Base-by-base conservation (phyloP, 177 flowering plant genomes). In the Tripterygium wilfordii region DNA sequence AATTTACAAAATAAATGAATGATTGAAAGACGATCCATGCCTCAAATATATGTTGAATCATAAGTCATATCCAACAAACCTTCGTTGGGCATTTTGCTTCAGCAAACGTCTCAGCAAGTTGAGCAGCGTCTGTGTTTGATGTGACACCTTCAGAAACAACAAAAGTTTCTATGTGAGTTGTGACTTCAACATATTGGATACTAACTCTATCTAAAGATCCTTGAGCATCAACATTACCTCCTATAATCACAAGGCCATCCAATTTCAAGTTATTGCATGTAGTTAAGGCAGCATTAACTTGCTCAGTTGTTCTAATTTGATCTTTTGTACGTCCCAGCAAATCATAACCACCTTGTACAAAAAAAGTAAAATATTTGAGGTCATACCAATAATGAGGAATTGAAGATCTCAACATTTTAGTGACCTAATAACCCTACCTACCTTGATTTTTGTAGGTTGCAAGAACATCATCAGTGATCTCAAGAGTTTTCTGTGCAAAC, bases 41-140 rank as follows among this genome's bases (percentile, higher is more conserved):
- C n/a, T n/a, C n/a, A n/a, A n/a, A n/a, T n/a, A n/a, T n/a, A n/a
- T n/a, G n/a, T n/a, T n/a, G n/a, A n/a, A n/a, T n/a, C n/a, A n/a
- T 9, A 12, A 42, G 45, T 23, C n/a, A 12, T 4, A 8, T n/a
- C 17, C 3, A n/a, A 43, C 41, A 15, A 54, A 92, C 97, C 89
- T 92, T 92, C 45, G 98, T 92, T 20, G 72, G 61, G 60, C 97
- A 92, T 49, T 86, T 80, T 58, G 82, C 82, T 65, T 77, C 91
- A 26, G 96, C 94, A 84, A 92, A 92, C 21, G 88, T 86, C 73
- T 92, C 97, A 23, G 98, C 98, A 49, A 92, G 91, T 56, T 86
- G 88, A 59, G 98, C 98, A 65, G 98, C 98, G 65, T 92, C 98
- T 1, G 96, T 85, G 70, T 92, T 89, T 52, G 98, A 94, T 39